Percentiles rank a stretch among this genome's conserved stretches.
Conservation (phyloP, 2,329 filamentous ascomycete genomes). For the Hypoxylon sp. region DNA sequence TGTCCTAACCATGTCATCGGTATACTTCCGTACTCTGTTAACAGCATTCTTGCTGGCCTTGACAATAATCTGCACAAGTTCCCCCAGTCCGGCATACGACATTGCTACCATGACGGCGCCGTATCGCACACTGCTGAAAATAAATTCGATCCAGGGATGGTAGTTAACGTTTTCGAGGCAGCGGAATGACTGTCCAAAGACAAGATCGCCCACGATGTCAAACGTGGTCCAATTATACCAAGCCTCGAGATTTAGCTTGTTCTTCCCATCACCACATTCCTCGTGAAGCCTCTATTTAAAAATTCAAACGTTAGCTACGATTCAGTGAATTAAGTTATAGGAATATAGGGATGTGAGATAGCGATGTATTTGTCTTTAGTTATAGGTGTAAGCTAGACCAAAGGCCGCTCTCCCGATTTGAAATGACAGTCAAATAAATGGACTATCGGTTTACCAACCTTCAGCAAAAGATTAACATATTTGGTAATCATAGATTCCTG, state of each 20-base stretch:
- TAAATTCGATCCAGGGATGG: conserved; percentile 56
- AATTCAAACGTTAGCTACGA: neutral
- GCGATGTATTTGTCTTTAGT: neutral
- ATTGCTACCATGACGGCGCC: conserved; percentile 45
- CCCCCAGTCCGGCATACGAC: conserved; percentile 45
- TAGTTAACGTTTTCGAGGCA: conserved; percentile 54
- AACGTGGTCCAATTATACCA: conserved; percentile 58
- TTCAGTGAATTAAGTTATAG: neutral
- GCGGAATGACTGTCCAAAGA: conserved; percentile 62
- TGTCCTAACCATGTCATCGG: conserved; percentile 45
- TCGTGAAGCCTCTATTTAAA: conserved; percentile 55
- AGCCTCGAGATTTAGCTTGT: conserved; percentile 54
- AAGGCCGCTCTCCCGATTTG: neutral
- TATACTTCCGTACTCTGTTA: conserved; percentile 37
- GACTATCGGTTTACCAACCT: conserved; percentile 26
- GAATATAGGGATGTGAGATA: neutral
- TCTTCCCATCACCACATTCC: conserved; percentile 46
- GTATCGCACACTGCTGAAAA: conserved; percentile 52
- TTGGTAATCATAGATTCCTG: conserved; percentile 55
- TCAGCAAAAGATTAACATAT: conserved; percentile 60
- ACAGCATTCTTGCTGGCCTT: conserved; percentile 35
- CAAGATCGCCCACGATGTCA: conserved; percentile 51
- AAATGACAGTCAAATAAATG: neutral
- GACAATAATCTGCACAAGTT: conserved; percentile 46
- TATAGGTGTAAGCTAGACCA: neutral